Evolutionary conservation across 345 rosid species (phyloP), one percentile per base, ranked within the genome.

Genomic region (Tarenaya hassleriana): DNA sequence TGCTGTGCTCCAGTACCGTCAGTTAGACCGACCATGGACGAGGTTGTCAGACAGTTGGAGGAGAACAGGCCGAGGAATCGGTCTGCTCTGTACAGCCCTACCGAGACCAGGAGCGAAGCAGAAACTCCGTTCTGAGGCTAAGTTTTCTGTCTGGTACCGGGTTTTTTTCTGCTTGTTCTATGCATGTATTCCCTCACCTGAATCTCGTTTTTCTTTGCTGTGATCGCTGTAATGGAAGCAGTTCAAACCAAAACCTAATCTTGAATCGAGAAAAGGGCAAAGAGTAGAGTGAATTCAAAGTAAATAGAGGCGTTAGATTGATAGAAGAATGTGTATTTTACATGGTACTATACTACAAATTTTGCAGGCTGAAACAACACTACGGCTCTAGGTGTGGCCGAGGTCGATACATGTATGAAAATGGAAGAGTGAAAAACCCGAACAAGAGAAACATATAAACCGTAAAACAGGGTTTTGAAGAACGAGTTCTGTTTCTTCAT

Each of bases 11-110:
- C 98, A 0, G 98, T 85, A 47, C 77, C 95, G 35, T 61, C 95
- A 0, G 96, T 92, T 16, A 71, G 98, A 64, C 98, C 98, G 0
- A 58, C 94, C 34, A 92, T 88, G 94, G 96, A 92, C 45, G 98
- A 92, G 58, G 96, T 92, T 31, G 95, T 92, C 50, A 88, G 81
- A 80, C 98, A 84, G 66, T 59, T 92, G 68, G 98, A 92, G 42
- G 96, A 92, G 65, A 88, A 88, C 52, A 77, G 98, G 65, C 98
- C 98, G 1, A 77, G 98, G 71, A 92, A 92, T 72, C 62, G 90
- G 73, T 92, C 98, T 3, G 96, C 98, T 8, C 65, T 88, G 69
- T 92, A 88, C 48, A 92, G 98, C 66, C 96, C 96, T 8, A 61
- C 84, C 0, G 98, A 92, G 61, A 83, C 94, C 1, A 81, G 95